Base-by-base conservation (phyloP, 495 filamentous ascomycete species). In the Mytilinidion resinicola region DNA sequence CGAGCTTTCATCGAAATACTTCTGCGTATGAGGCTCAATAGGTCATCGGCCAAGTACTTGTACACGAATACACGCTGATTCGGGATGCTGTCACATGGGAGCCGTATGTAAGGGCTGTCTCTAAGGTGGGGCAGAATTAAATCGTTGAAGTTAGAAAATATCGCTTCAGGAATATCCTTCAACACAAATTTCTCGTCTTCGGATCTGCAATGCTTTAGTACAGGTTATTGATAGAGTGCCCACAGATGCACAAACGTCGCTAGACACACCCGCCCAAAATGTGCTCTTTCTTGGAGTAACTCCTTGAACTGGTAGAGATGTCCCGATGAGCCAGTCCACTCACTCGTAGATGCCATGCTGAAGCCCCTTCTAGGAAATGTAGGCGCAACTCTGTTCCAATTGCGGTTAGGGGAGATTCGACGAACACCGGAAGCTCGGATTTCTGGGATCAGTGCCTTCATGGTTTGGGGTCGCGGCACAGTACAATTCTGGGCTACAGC, bases 141-240 rank as follows among this genome's bases (percentile, higher is more conserved):
- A 20, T 68, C 66, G 20, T 61, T 20, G 58, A 62, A 62, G 43
- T 37, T 46, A 2, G 55, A 59, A 47, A 67, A 65, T 35, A 70
- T 69, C 19, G 48, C 53, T 33, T 64, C 34, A 11, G 66, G 66
- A 36, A 72, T 61, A 60, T 72, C 68, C 58, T 72, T 72, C 51
- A 68, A 60, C n/a, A 70, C 59, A 65, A 64, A 72, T 51, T 56
- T 11, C 19, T 65, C 53, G 49, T 62, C 36, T 42, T 64, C 68
- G 19, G 66, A 67, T 61, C 61, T 72, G 53, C 15, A 46, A 53
- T 42, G 34, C 9, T 35, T 34, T 50, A 17, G 30, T n/a, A 9
- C 35, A 19, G n/a, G 3, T 17, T 15, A 53, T 37, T 6, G 38
- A 48, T 20, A 44, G 49, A 48, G 42, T 12, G 25, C 25, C 42